Base-by-base conservation (phyloP, 208 protist genomes). In the Crithidia sp. region DNA sequence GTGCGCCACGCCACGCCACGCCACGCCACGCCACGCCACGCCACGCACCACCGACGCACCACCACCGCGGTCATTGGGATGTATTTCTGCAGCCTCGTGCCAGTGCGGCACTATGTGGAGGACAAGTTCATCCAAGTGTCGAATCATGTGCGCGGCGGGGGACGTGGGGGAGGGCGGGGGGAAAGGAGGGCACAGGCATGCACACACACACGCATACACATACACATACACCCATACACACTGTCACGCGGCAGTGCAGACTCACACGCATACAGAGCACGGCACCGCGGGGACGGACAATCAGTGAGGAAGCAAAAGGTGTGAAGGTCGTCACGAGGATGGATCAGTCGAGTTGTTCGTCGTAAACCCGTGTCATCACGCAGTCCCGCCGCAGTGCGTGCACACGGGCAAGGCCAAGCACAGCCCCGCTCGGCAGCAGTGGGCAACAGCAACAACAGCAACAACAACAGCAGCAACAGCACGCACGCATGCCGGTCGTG, bases 341-440 rank as follows among this genome's bases (percentile, higher is more conserved):
- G 17, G 44, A 12, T 74, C 68, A 74, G 68, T 59, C 68, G 68
- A 74, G 68, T 74, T 74, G 68, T 28, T 74, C 68, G 68, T 74
- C 68, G 68, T 66, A 28, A 74, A 74, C 68, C 68, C 66, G 54
- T 45, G 39, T 74, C 68, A 74, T 74, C 68, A 74, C 19, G 68
- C 68, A 74, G 68, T 64, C 68, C 43, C 68, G 41, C n/a, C 49
- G 40, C 50, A 41, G 49, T 19, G 16, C 13, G 16, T 40, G 28
- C 59, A 5, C 37, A 7, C 41, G 13, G 8, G 28, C 28, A 28
- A 28, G 28, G 28, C 28, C 28, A 1, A 28, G 28, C 28, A 28
- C 28, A 28, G 28, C 28, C 28, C 28, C 28, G 16, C 50, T 9
- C 54, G 1, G 54, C 54, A 58, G 52, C n/a, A 13, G 52, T 13